phyloP scores from a whole-genome alignment of 1,284 basidiomycete genomes.

The Apiotrichum montevideense region DNA sequence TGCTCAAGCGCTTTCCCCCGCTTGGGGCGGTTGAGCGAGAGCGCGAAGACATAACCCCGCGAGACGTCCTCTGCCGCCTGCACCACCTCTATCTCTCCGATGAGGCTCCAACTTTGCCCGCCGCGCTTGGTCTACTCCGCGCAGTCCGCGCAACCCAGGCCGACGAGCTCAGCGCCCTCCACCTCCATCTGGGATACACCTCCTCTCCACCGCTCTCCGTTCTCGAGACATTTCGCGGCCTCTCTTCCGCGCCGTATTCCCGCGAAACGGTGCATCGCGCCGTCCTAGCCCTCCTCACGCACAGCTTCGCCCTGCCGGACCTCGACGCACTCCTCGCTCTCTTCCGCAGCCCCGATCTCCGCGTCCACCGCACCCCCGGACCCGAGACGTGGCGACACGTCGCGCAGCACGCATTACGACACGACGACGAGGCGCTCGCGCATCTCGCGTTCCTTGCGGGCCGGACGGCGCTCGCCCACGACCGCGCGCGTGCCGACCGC shows the following conservation, averaged over 20 bases:
- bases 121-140: background rate
- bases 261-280: constrained; percentile 20
- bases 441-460: background rate
- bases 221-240: background rate
- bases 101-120: background rate
- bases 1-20: background rate
- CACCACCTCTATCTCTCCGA: constrained; percentile 4
- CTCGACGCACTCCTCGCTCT: background rate
- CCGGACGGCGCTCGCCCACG: background rate
- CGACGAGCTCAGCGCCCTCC: background rate
- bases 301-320: background rate
- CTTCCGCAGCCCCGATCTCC: background rate
- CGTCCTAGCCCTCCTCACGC: constrained; percentile 9
- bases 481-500: background rate
- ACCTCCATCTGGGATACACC: constrained; percentile 4
- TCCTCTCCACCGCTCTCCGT: background rate
- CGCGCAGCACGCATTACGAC: constrained; percentile 7
- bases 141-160: background rate
- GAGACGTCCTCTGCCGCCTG: constrained; percentile 3
- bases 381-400: constrained; percentile 28
- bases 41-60: background rate
- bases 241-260: background rate
- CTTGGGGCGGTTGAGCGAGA: background rate
- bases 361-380: constrained; percentile 15
- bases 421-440: constrained; percentile 4